Base-by-base conservation (phyloP, 345 rosid species). In the Citrus trifoliata region DNA sequence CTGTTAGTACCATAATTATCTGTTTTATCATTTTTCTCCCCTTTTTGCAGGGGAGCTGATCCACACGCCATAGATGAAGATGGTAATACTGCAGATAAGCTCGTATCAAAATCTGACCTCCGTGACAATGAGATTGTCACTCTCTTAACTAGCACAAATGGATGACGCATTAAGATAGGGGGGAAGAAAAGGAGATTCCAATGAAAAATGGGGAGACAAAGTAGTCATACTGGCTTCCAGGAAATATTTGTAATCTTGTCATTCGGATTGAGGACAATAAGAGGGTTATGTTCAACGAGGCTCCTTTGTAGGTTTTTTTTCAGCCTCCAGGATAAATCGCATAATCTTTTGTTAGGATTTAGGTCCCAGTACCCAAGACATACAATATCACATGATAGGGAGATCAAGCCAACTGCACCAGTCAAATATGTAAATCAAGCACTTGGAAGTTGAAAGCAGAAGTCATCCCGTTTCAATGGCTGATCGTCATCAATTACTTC, bases 11-110 rank as follows among this genome's bases (percentile, higher is more conserved):
- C 37, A 21, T 19, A 7, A 28, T 63, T 5, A 21, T 40, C 16
- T 38, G 32, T 37, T 21, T 56, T n/a, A 46, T 46, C 16, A 42
- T 42, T 42, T 42, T 10, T 10, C 2, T 4, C 4, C 51, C 18
- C 13, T 46, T 46, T 46, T 74, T 77, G 80, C 90, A 92, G 93
- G 87, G 94, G 94, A 82, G 92, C 92, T 55, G 87, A 92, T 83
- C 88, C 90, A 51, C 87, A 82, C 38, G 87, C 86, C 61, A 86
- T 73, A 21, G 91, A 92, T 63, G 77, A 55, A 65, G 83, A 78
- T 6, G 86, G 86, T 67, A 83, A 83, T 37, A 87, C 82, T 53
- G 87, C 94, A 18, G 78, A 88, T 28, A 82, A 82, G 64, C 85
- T 88, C 60, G 83, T 80, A 76, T 82, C 87, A 42, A 82, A 85